Conservation (phyloP, 2,329 filamentous ascomycete genomes). For the Colletotrichum acutatum region DNA sequence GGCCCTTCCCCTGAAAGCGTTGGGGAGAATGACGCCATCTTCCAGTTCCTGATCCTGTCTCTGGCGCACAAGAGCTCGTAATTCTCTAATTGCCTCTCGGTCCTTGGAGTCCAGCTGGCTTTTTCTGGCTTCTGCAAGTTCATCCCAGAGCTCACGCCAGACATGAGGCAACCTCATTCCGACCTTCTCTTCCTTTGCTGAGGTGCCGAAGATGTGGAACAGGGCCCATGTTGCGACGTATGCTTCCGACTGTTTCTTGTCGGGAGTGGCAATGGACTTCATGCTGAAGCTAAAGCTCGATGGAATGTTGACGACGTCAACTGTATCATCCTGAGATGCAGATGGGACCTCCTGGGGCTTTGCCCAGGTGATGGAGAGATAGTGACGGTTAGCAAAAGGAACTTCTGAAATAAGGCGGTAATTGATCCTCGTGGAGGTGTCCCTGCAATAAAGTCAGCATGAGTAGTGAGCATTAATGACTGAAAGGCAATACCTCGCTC, state of each 20-base stretch:
- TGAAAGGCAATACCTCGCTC: conserved; percentile 68
- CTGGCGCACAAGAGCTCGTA: conserved; percentile 77
- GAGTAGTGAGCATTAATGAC: background rate
- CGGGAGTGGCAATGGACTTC: conserved; percentile 77
- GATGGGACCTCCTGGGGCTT: conserved; percentile 71
- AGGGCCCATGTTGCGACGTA: conserved; percentile 85
- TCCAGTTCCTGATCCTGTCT: conserved; percentile 76
- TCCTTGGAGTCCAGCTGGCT: conserved; percentile 76
- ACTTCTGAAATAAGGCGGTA: conserved; percentile 79
- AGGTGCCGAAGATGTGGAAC: conserved; percentile 83
- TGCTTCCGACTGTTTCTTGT: conserved; percentile 84
- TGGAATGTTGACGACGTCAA: conserved; percentile 58
- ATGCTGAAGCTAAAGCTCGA: conserved; percentile 77
- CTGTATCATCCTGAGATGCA: conserved; percentile 45
- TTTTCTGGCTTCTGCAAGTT: conserved; percentile 79
- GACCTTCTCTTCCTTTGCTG: conserved; percentile 86
- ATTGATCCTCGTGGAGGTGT: conserved; percentile 73
- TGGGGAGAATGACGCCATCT: conserved; percentile 80
- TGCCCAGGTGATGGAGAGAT: conserved; percentile 81
- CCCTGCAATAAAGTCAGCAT: conserved; percentile 58
- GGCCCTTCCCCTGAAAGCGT: conserved; percentile 76
- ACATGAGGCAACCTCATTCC: conserved; percentile 79
- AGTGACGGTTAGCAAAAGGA: conserved; percentile 80
- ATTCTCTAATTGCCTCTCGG: conserved; percentile 72
- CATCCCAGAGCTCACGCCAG: conserved; percentile 89